Percentiles rank a stretch among this genome's conserved stretches.
phyloP scores from a whole-genome alignment of 176 grass and related monocot genomes.

The Carex kokanica region DNA sequence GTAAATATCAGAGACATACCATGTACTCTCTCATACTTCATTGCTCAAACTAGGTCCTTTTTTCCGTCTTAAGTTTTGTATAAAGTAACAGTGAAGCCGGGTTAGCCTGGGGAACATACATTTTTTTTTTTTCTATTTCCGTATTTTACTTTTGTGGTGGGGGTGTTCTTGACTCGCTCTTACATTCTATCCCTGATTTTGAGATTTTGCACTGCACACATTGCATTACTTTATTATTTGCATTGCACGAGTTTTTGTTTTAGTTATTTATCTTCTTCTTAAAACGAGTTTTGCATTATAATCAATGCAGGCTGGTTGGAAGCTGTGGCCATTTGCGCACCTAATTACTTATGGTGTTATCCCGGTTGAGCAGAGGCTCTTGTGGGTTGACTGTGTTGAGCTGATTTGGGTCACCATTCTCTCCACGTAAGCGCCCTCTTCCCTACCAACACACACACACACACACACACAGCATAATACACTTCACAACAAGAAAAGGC shows the following conservation, averaged over 20 bases:
- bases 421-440: slow-evolving; percentile 61
- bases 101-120: too few relatives aligned
- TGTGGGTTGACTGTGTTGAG: slow-evolving; percentile 95
- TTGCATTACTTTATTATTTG: not conserved
- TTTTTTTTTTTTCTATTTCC: too few relatives aligned
- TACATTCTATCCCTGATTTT: not conserved
- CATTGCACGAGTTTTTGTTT: not conserved
- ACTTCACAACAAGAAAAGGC: not conserved
- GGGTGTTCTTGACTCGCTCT: not conserved
- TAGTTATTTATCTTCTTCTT: slow-evolving; percentile 16
- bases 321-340: slow-evolving; percentile 94
- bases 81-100: not conserved
- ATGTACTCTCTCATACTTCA: not conserved
- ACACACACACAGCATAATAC: not conserved
- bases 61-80: not conserved
- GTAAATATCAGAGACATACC: not conserved
- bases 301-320: slow-evolving; percentile 74
- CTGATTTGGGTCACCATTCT: slow-evolving; percentile 94
- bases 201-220: not conserved
- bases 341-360: slow-evolving; percentile 83
- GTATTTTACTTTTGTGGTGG: too few relatives aligned
- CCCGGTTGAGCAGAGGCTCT: slow-evolving; percentile 88
- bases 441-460: not conserved
- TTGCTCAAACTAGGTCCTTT: not conserved
- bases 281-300: not conserved